A percentile compares a stretch with the other conserved stretches of the same genome.
phyloP scores from a whole-genome alignment of 23 red algal species.

The Pyropia haitanensis region DNA sequence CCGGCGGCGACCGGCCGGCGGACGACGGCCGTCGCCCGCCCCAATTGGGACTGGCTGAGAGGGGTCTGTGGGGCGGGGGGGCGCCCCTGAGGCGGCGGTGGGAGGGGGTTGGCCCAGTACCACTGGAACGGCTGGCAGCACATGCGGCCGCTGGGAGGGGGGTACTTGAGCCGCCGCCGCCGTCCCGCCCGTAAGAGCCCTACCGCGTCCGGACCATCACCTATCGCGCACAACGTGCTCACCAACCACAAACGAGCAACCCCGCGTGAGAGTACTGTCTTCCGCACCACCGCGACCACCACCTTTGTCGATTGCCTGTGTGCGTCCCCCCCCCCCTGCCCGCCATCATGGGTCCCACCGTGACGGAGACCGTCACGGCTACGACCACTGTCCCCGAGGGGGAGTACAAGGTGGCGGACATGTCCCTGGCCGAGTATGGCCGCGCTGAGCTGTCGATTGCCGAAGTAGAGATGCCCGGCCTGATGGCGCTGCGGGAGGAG shows the following conservation, averaged over 20 bases:
- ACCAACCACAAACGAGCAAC: not conserved
- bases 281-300: not conserved
- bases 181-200: not conserved
- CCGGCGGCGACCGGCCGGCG: too few relatives aligned
- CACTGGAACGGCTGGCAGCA: not conserved
- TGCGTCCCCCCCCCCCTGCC: not conserved
- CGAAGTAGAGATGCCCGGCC: conserved; percentile 93
- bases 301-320: not conserved
- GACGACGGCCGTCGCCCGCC: not conserved
- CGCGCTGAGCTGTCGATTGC: conserved; percentile 86
- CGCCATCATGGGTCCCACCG: conserved; percentile 15
- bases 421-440: conserved; percentile 77
- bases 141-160: conserved; percentile 8
- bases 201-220: not conserved
- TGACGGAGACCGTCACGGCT: conserved; percentile 19
- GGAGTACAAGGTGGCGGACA: conserved; percentile 90
- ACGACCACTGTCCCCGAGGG: conserved; percentile 35
- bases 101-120: not conserved
- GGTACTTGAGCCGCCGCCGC: not conserved
- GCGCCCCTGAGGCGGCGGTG: not conserved
- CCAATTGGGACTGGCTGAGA: not conserved
- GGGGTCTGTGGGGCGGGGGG: not conserved
- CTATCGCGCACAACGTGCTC: not conserved
- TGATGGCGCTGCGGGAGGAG: conserved; percentile 85
- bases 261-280: not conserved